Evolutionary conservation across 208 protist species (phyloP).

Genomic region (Herpetomonas muscarum): DNA sequence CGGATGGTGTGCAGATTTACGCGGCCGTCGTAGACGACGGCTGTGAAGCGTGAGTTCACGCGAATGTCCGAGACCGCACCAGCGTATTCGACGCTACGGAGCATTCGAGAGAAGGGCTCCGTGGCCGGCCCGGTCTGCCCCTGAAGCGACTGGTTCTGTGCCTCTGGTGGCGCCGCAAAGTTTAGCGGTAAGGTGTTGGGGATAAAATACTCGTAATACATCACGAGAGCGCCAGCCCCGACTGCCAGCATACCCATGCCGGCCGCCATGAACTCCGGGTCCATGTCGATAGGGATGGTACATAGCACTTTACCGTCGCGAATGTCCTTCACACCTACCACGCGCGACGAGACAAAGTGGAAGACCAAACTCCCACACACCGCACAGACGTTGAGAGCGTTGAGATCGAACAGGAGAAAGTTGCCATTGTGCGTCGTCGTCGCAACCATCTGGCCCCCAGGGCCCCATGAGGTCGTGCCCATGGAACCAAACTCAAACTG

Average conservation of each 20-base stretch:
- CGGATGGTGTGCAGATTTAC: slow-evolving; percentile 84
- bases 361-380: slow-evolving; percentile 69
- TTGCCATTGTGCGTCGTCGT: slow-evolving; percentile 71
- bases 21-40: slow-evolving; percentile 79
- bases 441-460: slow-evolving; percentile 88
- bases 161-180: slow-evolving; percentile 6
- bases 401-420: slow-evolving; percentile 73
- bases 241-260: slow-evolving; percentile 83
- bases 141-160: slow-evolving; percentile 10
- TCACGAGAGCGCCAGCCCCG: slow-evolving; percentile 69
- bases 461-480: slow-evolving; percentile 60
- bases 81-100: slow-evolving; percentile 79
- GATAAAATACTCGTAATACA: slow-evolving; percentile 84
- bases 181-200: slow-evolving; percentile 33
- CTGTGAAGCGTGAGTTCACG: slow-evolving; percentile 78
- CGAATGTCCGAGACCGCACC: slow-evolving; percentile 58
- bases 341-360: slow-evolving; percentile 81
- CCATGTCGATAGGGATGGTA: slow-evolving; percentile 71
- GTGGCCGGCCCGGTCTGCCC: background rate
- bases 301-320: slow-evolving; percentile 60
- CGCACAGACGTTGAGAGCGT: slow-evolving; percentile 74
- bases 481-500: slow-evolving; percentile 30
- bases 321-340: slow-evolving; percentile 82
- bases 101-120: slow-evolving; percentile 28
- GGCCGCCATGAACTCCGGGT: slow-evolving; percentile 84